These are phyloP conservation scores for Thalassia testudinum DNA, from an alignment of 116 monocot genomes.

Conservation along the genomic window DNA sequence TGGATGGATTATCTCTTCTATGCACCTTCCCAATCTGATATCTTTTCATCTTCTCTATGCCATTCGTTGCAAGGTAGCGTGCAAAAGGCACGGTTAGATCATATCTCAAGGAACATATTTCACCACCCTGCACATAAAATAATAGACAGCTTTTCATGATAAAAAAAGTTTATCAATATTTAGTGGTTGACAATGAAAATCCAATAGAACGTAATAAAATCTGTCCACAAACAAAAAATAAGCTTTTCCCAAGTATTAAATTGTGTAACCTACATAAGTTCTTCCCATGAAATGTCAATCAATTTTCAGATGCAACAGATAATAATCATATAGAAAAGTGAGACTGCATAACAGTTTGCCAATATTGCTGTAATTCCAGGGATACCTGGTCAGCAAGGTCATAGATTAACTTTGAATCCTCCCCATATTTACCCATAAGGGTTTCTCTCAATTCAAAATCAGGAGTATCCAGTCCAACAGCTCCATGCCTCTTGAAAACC, in stretches of 20 bases:
- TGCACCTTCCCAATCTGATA: conserved; percentile 98
- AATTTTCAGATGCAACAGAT: no score
- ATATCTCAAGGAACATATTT: conserved; percentile 88
- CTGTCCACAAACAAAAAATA: no score
- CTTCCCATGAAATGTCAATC: no score
- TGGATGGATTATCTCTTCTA: conserved; percentile 93
- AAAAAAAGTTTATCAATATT: not conserved
- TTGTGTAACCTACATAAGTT: no score
- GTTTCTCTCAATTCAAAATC: conserved; percentile 96
- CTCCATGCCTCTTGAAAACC: conserved; percentile 94
- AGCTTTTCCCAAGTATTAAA: no score
- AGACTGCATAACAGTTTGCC: no score
- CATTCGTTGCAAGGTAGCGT: conserved; percentile 81
- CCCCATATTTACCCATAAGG: conserved; percentile 98
- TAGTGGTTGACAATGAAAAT: no score
- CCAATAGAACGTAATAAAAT: no score
- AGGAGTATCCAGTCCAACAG: conserved; percentile 82
- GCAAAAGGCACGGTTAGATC: conserved; percentile 99
- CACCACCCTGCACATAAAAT: conserved; percentile 65
- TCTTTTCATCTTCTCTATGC: conserved; percentile 61
- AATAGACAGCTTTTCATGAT: not conserved
- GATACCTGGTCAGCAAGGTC: conserved; percentile 98
- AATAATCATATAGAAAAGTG: no score
- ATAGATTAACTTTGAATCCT: conserved; percentile 98
- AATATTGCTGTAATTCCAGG: no score